Base-by-base conservation (phyloP, 2,329 filamentous ascomycete species). In the Aspergillus nomiae region DNA sequence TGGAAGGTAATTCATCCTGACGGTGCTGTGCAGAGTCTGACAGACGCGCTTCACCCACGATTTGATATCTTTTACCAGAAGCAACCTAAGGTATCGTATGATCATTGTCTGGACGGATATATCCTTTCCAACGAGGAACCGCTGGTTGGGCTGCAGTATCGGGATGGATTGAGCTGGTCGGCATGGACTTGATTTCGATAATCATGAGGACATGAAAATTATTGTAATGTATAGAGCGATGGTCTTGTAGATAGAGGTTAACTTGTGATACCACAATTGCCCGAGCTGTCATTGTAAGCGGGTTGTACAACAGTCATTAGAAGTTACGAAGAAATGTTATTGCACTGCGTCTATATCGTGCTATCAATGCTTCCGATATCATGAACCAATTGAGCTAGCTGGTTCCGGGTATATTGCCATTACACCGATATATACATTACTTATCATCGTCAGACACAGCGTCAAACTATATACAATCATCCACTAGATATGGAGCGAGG, bases 1-100 rank as follows among this genome's bases (percentile, higher is more conserved):
- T 80, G 77, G 78, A 60, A 70, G 30, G 67, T 72, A 5, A 66
- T 80, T 1, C 78, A 80, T 43, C 73, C 73, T 0, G 65, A 68
- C 2, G 71, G 71, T 1, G 60, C 67, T 1, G 76, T 80, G 1
- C 53, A 60, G 4, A 73, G 63, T 16, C 69, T 80, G 2, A 62
- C 58, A 1, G 77, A 78, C 55, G 76, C 77, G 19, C 57, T 80
- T n/a, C 43, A 68, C 14, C 19, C 60, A 5, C 48, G 65, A 6
- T 77, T 73, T 45, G 76, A 80, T 63, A 41, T 21, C 0, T 78
- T 78, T 53, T 80, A 80, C 57, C 46, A 58, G 2, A 43, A 63
- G 1, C 73, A 78, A 46, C 71, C 73, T 8, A 73, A 60, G 48
- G 75, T 80, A 0, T 68, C 67, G 0, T 80, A 77, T 62, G 65